These are phyloP conservation scores for Saraca asoca DNA, from an alignment of 331 rosid species.

Conservation along the genomic window DNA sequence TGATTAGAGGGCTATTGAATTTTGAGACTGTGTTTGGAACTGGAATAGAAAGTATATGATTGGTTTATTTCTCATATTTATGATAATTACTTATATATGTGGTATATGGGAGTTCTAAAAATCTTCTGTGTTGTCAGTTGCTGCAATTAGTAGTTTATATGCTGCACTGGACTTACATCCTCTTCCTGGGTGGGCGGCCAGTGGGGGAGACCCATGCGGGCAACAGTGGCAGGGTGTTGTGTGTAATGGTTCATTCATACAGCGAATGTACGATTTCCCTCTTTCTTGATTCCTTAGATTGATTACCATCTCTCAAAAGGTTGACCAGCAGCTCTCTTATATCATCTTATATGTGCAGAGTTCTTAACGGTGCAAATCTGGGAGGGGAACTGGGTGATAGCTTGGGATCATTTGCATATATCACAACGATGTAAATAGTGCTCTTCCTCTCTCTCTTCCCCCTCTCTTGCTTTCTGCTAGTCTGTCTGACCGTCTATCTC, in stretches of 20 bases:
- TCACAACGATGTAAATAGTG: slow-evolving; percentile 62
- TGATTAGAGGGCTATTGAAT: slow-evolving; percentile 13
- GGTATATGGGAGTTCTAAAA: slow-evolving; percentile 19
- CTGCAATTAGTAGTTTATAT: slow-evolving; percentile 74
- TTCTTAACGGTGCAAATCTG: slow-evolving; percentile 76
- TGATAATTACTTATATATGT: slow-evolving; percentile 16
- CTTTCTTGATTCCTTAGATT: slow-evolving; percentile 20
- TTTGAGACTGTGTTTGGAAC: slow-evolving; percentile 15
- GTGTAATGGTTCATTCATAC: slow-evolving; percentile 63
- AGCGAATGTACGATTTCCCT: slow-evolving; percentile 57
- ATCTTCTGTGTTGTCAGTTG: slow-evolving; percentile 50
- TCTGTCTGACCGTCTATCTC: slow-evolving; percentile 7
- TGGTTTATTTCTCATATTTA: not conserved
- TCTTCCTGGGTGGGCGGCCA: slow-evolving; percentile 83
- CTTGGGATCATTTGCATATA: slow-evolving; percentile 65
- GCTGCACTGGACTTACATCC: slow-evolving; percentile 67
- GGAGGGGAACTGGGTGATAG: slow-evolving; percentile 80
- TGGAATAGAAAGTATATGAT: not conserved
- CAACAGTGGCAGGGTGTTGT: slow-evolving; percentile 86
- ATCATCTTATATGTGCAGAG: slow-evolving; percentile 53
- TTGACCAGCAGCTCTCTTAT: slow-evolving; percentile 16
- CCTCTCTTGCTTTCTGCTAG: slow-evolving; percentile 25
- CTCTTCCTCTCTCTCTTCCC: slow-evolving; percentile 28
- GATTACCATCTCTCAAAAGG: slow-evolving; percentile 6
- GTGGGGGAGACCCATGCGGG: slow-evolving; percentile 91